Evolutionary conservation across 768 basidiomycete species (phyloP).

Genomic region (Coprinopsis marcescibilis): DNA sequence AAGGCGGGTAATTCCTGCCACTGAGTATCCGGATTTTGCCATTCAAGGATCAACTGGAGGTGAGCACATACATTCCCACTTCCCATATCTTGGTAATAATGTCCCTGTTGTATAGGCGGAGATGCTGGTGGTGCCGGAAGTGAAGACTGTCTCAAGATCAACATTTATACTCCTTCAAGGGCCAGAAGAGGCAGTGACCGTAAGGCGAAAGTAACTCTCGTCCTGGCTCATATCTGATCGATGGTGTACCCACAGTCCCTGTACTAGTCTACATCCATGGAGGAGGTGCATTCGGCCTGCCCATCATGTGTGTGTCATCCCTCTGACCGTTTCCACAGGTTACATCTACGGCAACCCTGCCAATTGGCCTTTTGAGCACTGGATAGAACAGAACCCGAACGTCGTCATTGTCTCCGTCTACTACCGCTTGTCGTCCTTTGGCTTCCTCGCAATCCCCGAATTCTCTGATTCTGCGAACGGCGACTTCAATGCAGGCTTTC

Average conservation of each 20-base stretch:
- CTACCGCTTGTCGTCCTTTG: slow-evolving; percentile 58
- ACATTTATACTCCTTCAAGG: slow-evolving; percentile 52
- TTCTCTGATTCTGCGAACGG: slow-evolving; percentile 33
- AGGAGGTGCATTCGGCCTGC: slow-evolving; percentile 26
- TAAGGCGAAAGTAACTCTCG: slow-evolving; percentile 21
- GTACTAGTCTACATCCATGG: slow-evolving; percentile 47
- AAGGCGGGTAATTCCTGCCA: slow-evolving; percentile 44
- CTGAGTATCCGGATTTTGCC: slow-evolving; percentile 50
- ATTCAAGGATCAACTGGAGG: slow-evolving; percentile 52
- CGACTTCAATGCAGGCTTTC: slow-evolving; percentile 49
- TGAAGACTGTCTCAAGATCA: slow-evolving; percentile 65
- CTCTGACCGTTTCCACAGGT: slow-evolving; percentile 22
- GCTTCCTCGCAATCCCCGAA: slow-evolving; percentile 52
- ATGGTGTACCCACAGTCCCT: too few relatives aligned
- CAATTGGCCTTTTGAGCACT: slow-evolving; percentile 63
- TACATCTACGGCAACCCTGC: slow-evolving; percentile 56
- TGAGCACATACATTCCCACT: slow-evolving; percentile 15
- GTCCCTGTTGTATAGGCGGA: slow-evolving; percentile 32
- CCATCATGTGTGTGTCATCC: background rate
- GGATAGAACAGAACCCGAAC: slow-evolving; percentile 58
- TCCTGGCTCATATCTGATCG: too few relatives aligned
- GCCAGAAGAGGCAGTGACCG: slow-evolving; percentile 41
- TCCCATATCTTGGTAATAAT: background rate
- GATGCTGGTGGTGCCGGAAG: slow-evolving; percentile 60
- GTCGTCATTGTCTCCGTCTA: slow-evolving; percentile 63